A percentile compares a stretch with the other conserved stretches of the same genome.
Evolutionary conservation across 1,284 basidiomycete species (phyloP).

Genomic region (Boletus mariae): DNA sequence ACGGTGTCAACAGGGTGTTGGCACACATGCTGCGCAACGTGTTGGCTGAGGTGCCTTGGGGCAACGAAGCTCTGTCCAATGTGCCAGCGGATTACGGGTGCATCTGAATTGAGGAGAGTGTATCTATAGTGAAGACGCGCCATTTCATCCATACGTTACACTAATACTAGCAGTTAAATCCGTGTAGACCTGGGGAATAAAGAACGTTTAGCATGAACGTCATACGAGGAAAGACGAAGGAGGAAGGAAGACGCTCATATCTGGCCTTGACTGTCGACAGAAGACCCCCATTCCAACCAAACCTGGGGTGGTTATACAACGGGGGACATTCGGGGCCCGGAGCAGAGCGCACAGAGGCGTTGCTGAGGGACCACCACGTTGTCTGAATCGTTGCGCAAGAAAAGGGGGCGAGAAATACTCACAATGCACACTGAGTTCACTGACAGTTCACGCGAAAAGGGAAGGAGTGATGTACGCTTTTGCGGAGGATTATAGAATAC

Average conservation of each 20-base stretch:
- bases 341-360: slow-evolving; percentile 1
- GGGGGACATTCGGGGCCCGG: slow-evolving; percentile 37
- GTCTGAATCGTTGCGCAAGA: slow-evolving; percentile 54
- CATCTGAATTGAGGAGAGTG: slow-evolving; percentile 65
- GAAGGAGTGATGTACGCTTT: slow-evolving; percentile 9
- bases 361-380: slow-evolving; percentile 56
- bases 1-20: slow-evolving; percentile 81
- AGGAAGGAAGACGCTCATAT: slow-evolving; percentile 51
- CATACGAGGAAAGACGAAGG: background rate
- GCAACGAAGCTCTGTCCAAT: slow-evolving; percentile 78
- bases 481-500: slow-evolving; percentile 24
- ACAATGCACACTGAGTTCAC: slow-evolving; percentile 6
- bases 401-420: slow-evolving; percentile 4
- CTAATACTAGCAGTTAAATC: slow-evolving; percentile 3
- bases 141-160: background rate
- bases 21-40: slow-evolving; percentile 77
- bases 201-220: slow-evolving; percentile 9
- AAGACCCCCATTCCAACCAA: slow-evolving; percentile 48
- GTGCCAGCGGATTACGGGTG: slow-evolving; percentile 76
- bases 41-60: slow-evolving; percentile 77
- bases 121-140: slow-evolving; percentile 42
- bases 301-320: slow-evolving; percentile 44
- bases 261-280: slow-evolving; percentile 74
- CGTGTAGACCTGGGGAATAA: background rate
- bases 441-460: background rate